phyloP scores from a whole-genome alignment of 352 stramenopile species.

The Globisporangium recalcitrans region DNA sequence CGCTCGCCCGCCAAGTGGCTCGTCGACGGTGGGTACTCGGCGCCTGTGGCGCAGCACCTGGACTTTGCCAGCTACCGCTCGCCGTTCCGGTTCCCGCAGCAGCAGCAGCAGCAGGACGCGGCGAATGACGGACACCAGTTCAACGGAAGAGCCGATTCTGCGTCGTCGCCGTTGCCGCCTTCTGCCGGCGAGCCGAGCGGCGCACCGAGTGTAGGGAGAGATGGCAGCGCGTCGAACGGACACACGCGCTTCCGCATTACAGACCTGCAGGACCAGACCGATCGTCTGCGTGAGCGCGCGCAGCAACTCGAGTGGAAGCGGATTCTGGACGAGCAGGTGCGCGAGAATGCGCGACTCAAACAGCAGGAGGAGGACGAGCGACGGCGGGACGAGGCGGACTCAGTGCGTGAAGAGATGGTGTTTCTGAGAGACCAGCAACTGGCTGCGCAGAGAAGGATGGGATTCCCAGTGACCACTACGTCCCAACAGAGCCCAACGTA shows the following conservation, averaged over 20 bases:
- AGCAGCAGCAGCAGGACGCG: constrained; percentile 8
- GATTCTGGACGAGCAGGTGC: constrained; percentile 66
- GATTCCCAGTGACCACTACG: not conserved
- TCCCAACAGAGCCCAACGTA: constrained; percentile 1
- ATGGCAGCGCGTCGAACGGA: constrained; percentile 17
- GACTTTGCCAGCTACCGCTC: constrained; percentile 14
- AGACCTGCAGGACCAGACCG: constrained; percentile 43
- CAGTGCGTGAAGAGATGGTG: constrained; percentile 43
- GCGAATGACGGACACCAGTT: not conserved
- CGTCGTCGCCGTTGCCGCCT: not conserved
- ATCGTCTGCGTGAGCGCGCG: constrained; percentile 51
- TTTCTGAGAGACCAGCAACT: constrained; percentile 55
- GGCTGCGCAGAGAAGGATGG: constrained; percentile 46
- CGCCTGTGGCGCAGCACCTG: constrained; percentile 3
- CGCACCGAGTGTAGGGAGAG: not conserved
- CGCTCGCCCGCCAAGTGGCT: constrained; percentile 69
- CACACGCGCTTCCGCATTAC: constrained; percentile 53
- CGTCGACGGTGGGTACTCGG: constrained; percentile 45
- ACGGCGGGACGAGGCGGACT: constrained; percentile 30
- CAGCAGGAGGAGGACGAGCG: constrained; percentile 37
- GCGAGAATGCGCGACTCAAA: constrained; percentile 57
- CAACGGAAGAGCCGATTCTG: not conserved
- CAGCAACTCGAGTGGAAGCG: constrained; percentile 69
- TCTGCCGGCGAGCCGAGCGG: constrained; percentile 12
- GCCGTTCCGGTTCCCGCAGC: constrained; percentile 12